Evolutionary conservation across 164 flowering plant species (phyloP).

Genomic region (Aristolochia contorta): DNA sequence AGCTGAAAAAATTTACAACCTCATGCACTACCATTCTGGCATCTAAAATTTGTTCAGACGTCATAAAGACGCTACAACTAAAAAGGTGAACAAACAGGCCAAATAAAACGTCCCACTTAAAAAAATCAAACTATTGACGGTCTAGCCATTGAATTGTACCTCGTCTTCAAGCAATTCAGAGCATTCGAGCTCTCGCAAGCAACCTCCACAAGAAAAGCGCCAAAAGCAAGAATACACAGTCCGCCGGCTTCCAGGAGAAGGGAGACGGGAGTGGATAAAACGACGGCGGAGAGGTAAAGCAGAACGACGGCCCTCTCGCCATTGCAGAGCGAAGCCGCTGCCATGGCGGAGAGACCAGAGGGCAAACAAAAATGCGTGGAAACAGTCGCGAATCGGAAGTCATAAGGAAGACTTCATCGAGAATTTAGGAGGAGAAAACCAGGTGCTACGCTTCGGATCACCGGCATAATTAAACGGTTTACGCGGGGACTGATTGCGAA

Average conservation of each 20-base stretch:
- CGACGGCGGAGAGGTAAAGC: constrained; percentile 33
- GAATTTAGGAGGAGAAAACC: no score
- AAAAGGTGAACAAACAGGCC: neutral
- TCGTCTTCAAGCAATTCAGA: constrained; percentile 31
- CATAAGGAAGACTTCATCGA: no score
- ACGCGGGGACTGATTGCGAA: no score
- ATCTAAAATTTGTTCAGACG: no score
- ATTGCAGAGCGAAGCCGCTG: constrained; percentile 23
- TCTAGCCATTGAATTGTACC: constrained; percentile 21
- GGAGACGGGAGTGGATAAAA: constrained; percentile 37
- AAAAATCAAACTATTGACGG: neutral
- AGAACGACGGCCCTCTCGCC: constrained; percentile 79
- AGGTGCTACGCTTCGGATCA: no score
- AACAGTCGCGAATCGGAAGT: no score
- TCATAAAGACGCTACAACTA: neutral
- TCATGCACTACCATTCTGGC: no score
- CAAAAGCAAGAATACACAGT: constrained; percentile 43
- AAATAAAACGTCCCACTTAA: neutral
- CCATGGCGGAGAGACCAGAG: neutral
- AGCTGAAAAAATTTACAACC: no score
- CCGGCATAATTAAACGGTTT: no score
- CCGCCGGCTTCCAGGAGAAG: constrained; percentile 39
- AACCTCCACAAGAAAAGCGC: constrained; percentile 53
- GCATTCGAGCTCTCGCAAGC: constrained; percentile 28
- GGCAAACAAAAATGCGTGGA: no score